phyloP scores from a whole-genome alignment of 176 grass and related monocot genomes.

The Tillandsia leiboldiana region DNA sequence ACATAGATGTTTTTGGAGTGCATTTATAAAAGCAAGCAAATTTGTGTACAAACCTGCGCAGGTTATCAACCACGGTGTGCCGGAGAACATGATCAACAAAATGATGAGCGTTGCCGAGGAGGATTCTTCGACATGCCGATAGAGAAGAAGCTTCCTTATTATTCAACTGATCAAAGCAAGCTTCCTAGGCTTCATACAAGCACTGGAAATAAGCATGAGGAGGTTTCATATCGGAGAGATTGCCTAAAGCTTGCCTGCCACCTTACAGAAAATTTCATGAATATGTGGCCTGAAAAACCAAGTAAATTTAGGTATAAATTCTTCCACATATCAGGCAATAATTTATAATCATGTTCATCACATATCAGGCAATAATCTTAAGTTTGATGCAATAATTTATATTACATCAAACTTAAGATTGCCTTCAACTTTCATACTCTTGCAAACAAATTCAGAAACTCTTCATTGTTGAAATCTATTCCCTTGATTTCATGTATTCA shows the following conservation, averaged over 20 bases:
- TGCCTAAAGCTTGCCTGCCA: conserved; percentile 21
- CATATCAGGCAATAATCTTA: not conserved
- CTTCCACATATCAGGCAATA: too few species aligned
- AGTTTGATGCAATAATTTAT: not conserved
- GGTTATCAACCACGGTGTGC: conserved; percentile 30
- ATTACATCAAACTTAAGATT: conserved; percentile 27
- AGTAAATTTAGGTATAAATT: not conserved
- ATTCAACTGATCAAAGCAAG: conserved; percentile 23
- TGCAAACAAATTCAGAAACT: not conserved
- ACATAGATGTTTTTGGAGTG: too few species aligned
- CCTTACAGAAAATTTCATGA: not conserved
- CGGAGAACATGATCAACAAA: conserved; percentile 9
- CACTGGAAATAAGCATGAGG: not conserved
- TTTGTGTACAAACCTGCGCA: not conserved
- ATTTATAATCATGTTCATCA: too few species aligned
- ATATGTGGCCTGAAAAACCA: conserved; percentile 7
- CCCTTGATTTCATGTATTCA: too few species aligned
- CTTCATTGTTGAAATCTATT: too few species aligned
- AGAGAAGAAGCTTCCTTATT: conserved; percentile 23
- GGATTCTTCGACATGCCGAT: conserved; percentile 11
- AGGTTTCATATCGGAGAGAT: conserved; percentile 19
- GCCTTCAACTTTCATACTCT: not conserved
- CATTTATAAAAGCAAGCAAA: too few species aligned
- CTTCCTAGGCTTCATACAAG: conserved; percentile 19
- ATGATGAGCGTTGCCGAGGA: conserved; percentile 15